Base-by-base conservation (phyloP, 1,139 yeast species). In the Yamadazyma blattariae region DNA sequence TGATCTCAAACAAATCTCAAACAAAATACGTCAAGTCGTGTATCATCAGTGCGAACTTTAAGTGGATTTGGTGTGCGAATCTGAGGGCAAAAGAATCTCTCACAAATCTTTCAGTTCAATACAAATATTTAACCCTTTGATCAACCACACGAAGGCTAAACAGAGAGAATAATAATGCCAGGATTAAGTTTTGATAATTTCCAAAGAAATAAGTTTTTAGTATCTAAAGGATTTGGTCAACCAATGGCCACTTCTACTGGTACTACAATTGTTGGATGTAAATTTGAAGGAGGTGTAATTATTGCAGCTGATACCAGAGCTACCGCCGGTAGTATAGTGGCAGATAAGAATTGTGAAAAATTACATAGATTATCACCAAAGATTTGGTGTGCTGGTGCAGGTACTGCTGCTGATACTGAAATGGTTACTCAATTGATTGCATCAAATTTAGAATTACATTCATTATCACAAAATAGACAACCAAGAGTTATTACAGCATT, bases 311-410 rank as follows among this genome's bases (percentile, higher is more conserved):
- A 92, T 69, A 92, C 98, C 19, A 79, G 98, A 64, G 97, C 98
- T 40, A 92, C 98, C 4, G 82, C 94, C 26, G 98, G 98, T 16
- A 82, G 81, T 40, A 89, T 92, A 50, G 97, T 92, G 24, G 98
- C 98, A 12, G 97, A 92, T 66, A 90, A 92, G 70, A 92, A 92
- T 68, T 90, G 97, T 73, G 97, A 90, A 57, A 92, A 92, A 65
- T 72, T 92, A 46, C 98, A 92, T 65, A 71, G 95, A 52, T 77
- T 92, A 50, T 77, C 97, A 2, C 97, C 98, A 10, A 77, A 76
- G 56, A 92, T 92, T 55, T 92, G 98, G 98, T 92, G 97, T 78
- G 97, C 97, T 36, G 98, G 98, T 52, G 98, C 98, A 4, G 98
- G 98, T 60, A 92, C 98, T 14, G 98, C 98, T 30, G 98, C 98